Evolutionary conservation across 2,329 filamentous ascomycete species (phyloP).

Genomic region (Monilinia laxa): DNA sequence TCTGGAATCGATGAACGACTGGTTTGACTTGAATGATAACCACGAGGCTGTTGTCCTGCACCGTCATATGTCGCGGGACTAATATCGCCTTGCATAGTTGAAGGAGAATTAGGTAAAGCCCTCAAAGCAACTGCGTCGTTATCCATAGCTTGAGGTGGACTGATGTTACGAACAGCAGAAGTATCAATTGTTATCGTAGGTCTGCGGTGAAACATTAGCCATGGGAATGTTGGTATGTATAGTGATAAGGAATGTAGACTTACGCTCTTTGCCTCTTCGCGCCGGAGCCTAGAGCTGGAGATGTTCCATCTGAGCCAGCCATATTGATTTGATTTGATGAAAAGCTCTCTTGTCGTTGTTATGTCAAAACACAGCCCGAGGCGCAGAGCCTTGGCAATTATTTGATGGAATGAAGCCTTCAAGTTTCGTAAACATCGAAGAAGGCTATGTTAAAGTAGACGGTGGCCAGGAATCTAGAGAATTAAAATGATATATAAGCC

Average conservation of each 20-base stretch:
- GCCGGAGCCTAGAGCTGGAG: conserved; percentile 34
- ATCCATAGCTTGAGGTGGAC: conserved; percentile 38
- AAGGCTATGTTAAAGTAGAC: conserved; percentile 28
- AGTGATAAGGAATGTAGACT: conserved; percentile 29
- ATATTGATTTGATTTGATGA: conserved; percentile 27
- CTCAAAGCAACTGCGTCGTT: conserved; percentile 40
- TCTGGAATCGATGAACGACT: conserved; percentile 45
- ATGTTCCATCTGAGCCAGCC: conserved; percentile 30
- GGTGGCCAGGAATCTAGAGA: conserved; percentile 6
- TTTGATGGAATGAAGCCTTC: conserved; percentile 26
- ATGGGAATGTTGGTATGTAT: conserved; percentile 30
- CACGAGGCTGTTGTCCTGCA: conserved; percentile 29
- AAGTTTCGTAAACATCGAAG: conserved; percentile 32
- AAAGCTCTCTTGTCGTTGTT: conserved; percentile 24
- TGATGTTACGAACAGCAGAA: conserved; percentile 48
- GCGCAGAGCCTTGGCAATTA: conserved; percentile 35
- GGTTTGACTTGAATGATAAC: conserved; percentile 34
- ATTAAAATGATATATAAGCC: conserved; percentile 34
- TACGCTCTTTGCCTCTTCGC: conserved; percentile 41
- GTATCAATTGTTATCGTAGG: conserved; percentile 59
- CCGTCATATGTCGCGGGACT: conserved; percentile 42
- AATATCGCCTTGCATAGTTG: conserved; percentile 39
- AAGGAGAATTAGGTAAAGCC: conserved; percentile 41
- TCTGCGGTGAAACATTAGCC: conserved; percentile 28
- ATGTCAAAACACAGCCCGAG: conserved; percentile 35